phyloP scores from a whole-genome alignment of 176 grass and related monocot species.

The Musa acuminata region DNA sequence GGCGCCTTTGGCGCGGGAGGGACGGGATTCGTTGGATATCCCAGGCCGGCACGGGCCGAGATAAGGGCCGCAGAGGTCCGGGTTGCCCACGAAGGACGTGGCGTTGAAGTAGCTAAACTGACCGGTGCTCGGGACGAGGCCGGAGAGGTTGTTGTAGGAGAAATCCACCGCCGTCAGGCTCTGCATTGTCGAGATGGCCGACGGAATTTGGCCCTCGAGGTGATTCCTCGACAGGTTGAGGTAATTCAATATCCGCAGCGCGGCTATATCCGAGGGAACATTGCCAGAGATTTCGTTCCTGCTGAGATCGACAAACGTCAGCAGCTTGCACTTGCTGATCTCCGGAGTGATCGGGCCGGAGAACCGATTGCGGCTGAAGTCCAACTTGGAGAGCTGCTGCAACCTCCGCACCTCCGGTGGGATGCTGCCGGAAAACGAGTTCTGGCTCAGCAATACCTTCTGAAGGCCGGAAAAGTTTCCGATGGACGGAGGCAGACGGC shows the following conservation, averaged over 20 bases:
- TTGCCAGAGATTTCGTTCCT: conserved; percentile 61
- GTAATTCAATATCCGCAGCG: conserved; percentile 79
- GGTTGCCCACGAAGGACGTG: conserved; percentile 78
- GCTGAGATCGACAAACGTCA: conserved; percentile 76
- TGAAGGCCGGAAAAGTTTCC: conserved; percentile 73
- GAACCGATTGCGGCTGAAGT: conserved; percentile 58
- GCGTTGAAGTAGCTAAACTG: conserved; percentile 98
- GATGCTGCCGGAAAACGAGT: conserved; percentile 49
- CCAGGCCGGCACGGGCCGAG: conserved; percentile 45
- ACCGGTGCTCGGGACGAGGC: conserved; percentile 69
- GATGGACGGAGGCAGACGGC: conserved; percentile 48
- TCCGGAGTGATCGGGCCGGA: conserved; percentile 40
- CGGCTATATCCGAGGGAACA: conserved; percentile 53
- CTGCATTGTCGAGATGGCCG: conserved; percentile 76
- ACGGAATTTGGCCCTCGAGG: conserved; percentile 63
- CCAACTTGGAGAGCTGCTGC: conserved; percentile 73
- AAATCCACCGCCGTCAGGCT: conserved; percentile 92
- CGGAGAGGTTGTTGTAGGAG: conserved; percentile 94
- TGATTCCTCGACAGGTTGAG: conserved; percentile 77
- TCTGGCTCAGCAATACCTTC: conserved; percentile 74
- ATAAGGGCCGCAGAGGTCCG: conserved; percentile 57
- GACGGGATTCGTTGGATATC: conserved; percentile 8
- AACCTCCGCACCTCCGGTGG: conserved; percentile 60
- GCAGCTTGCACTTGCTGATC: conserved; percentile 65
- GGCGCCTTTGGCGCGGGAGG: conserved; percentile 10